phyloP scores from a whole-genome alignment of 148 eudicot species.

The Arbutus unedo region DNA sequence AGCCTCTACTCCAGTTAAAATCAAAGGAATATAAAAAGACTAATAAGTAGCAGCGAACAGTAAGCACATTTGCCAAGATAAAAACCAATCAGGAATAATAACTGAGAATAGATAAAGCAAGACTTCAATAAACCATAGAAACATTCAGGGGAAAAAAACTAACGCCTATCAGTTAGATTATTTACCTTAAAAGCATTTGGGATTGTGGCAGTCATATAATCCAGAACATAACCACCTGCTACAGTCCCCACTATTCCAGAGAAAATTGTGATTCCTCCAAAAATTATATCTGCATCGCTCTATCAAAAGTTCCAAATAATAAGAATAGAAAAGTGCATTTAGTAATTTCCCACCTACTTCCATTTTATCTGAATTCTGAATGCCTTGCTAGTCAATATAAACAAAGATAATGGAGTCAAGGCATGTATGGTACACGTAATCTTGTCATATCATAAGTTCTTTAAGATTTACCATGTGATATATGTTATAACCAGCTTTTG shows the following conservation, averaged over 20 bases:
- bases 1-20: background rate
- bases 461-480: slow-evolving; percentile 72
- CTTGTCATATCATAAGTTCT: background rate
- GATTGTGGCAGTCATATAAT: slow-evolving; percentile 65
- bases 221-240: slow-evolving; percentile 77
- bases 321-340: background rate
- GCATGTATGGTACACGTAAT: background rate
- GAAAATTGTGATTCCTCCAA: slow-evolving; percentile 77
- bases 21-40: background rate
- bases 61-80: background rate
- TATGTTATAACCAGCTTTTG: slow-evolving; percentile 92
- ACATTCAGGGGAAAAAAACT: background rate
- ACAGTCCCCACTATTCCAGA: slow-evolving; percentile 84
- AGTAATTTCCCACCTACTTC: background rate
- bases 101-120: background rate
- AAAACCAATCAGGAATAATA: background rate
- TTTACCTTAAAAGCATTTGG: slow-evolving; percentile 91
- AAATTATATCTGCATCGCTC: slow-evolving; percentile 76
- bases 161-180: background rate
- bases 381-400: background rate
- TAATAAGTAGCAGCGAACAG: background rate
- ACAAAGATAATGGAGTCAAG: background rate
- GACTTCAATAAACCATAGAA: background rate
- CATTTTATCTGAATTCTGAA: too few species aligned
- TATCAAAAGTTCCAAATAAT: slow-evolving; percentile 26